Conservation (phyloP, 1,284 basidiomycete genomes). For the Sporisorium iseilematis-ciliati region DNA sequence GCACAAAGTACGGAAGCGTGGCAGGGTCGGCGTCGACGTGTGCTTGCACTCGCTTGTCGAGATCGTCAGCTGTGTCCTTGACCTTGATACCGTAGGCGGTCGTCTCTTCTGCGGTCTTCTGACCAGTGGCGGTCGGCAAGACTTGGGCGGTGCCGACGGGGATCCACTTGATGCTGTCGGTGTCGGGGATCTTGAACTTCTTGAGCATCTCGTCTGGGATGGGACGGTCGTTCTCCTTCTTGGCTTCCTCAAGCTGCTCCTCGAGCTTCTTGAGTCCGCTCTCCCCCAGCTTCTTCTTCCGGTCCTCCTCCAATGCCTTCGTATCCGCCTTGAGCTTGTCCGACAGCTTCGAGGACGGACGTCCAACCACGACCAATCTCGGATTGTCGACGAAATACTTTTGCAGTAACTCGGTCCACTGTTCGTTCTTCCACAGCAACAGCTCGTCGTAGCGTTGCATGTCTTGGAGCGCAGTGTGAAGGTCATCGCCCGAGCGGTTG, state of each 20-base stretch:
- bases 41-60: slow-evolving; percentile 73
- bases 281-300: slow-evolving; percentile 80
- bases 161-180: slow-evolving; percentile 93
- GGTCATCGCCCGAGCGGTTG: slow-evolving; percentile 82
- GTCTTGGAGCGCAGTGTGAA: slow-evolving; percentile 82
- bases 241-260: slow-evolving; percentile 82
- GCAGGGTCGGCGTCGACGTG: slow-evolving; percentile 81
- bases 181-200: slow-evolving; percentile 76
- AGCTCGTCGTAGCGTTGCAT: slow-evolving; percentile 77
- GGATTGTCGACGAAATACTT: slow-evolving; percentile 74
- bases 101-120: slow-evolving; percentile 4
- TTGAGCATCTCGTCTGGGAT: slow-evolving; percentile 85
- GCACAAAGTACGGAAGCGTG: slow-evolving; percentile 85
- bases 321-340: slow-evolving; percentile 85
- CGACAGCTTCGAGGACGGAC: slow-evolving; percentile 87
- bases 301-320: slow-evolving; percentile 80
- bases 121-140: not conserved
- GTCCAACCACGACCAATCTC: slow-evolving; percentile 77
- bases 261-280: slow-evolving; percentile 82
- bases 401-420: slow-evolving; percentile 85
- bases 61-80: slow-evolving; percentile 51
- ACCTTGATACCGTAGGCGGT: slow-evolving; percentile 35
- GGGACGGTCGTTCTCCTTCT: slow-evolving; percentile 84
- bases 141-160: slow-evolving; percentile 79
- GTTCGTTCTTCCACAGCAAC: slow-evolving; percentile 78